phyloP scores from a whole-genome alignment of 23 red algal genomes.

The Agarophyton chilense region DNA sequence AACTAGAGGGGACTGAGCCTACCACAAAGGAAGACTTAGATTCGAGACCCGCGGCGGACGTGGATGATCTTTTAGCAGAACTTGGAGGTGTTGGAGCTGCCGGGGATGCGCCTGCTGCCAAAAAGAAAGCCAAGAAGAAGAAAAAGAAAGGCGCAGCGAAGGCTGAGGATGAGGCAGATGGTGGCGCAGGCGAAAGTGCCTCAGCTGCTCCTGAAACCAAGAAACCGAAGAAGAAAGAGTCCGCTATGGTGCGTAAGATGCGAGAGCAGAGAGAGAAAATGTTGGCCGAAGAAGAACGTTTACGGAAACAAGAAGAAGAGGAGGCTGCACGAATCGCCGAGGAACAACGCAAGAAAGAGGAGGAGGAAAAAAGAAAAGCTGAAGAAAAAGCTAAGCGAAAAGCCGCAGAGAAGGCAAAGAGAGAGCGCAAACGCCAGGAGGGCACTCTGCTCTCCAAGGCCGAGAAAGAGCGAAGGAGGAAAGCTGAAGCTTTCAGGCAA shows the following conservation, averaged over 20 bases:
- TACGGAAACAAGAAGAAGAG: conserved; percentile 41
- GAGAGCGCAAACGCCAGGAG: conserved; percentile 77
- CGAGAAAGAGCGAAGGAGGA: conserved; percentile 75
- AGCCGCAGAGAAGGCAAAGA: conserved; percentile 78
- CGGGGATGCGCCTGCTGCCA: conserved; percentile 44
- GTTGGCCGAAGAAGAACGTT: conserved; percentile 64
- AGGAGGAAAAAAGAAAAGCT: conserved; percentile 65
- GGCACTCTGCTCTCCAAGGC: conserved; percentile 86
- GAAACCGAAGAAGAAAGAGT: conserved; percentile 92
- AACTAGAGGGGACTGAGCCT: conserved; percentile 10
- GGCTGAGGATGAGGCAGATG: conserved; percentile 66
- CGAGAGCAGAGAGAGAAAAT: conserved; percentile 69
- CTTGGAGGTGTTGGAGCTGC: conserved; percentile 26
- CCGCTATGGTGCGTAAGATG: conserved; percentile 84
- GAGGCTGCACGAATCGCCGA: conserved; percentile 46
- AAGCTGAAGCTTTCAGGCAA: conserved; percentile 79
- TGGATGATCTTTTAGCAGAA: conserved; percentile 51
- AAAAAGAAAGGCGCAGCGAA: conserved; percentile 75
- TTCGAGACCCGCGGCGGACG: background rate
- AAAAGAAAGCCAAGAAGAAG: conserved; percentile 93
- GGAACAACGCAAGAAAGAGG: conserved; percentile 51
- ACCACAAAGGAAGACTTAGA: background rate
- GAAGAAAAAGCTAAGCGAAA: conserved; percentile 79
- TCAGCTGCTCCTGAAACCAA: conserved; percentile 20
- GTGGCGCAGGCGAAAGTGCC: conserved; percentile 15